Conservation (phyloP, 1,284 basidiomycete species). For the Cyathus olla region DNA sequence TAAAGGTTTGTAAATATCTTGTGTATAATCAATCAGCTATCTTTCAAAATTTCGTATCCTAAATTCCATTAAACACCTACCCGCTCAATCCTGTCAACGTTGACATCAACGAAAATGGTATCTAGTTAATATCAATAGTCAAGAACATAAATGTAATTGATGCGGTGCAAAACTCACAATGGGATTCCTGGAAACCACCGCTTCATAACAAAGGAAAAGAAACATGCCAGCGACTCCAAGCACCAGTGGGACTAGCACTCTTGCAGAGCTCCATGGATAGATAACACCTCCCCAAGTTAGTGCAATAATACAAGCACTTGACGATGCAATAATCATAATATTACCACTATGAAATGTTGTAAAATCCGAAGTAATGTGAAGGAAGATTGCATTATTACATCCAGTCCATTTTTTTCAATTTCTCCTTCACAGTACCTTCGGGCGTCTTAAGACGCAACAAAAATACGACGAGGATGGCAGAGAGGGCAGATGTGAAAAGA, state of each 20-base stretch:
- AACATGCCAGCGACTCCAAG: constrained; percentile 36
- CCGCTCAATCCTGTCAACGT: constrained; percentile 25
- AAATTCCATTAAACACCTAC: constrained; percentile 10
- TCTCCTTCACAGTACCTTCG: constrained; percentile 39
- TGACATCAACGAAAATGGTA: constrained; percentile 6
- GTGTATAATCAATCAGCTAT: too few species aligned
- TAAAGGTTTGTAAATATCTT: background rate
- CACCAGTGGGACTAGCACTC: constrained; percentile 46
- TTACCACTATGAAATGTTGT: constrained; percentile 42
- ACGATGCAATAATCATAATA: constrained; percentile 40
- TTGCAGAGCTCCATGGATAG: constrained; percentile 45
- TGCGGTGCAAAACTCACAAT: background rate
- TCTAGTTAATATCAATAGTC: background rate
- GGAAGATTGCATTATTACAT: constrained; percentile 28
- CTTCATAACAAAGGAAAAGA: constrained; percentile 7
- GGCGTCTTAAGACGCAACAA: constrained; percentile 53
- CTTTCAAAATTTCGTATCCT: background rate
- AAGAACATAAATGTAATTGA: background rate
- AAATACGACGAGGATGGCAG: constrained; percentile 47
- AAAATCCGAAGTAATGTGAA: background rate
- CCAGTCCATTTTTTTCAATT: constrained; percentile 50
- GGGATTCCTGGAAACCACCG: background rate
- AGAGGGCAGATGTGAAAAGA: constrained; percentile 40
- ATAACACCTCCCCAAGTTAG: constrained; percentile 50
- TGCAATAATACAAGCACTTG: constrained; percentile 39